phyloP scores from a whole-genome alignment of 2,329 filamentous ascomycete species.

The Pseudocercospora fijiensis region DNA sequence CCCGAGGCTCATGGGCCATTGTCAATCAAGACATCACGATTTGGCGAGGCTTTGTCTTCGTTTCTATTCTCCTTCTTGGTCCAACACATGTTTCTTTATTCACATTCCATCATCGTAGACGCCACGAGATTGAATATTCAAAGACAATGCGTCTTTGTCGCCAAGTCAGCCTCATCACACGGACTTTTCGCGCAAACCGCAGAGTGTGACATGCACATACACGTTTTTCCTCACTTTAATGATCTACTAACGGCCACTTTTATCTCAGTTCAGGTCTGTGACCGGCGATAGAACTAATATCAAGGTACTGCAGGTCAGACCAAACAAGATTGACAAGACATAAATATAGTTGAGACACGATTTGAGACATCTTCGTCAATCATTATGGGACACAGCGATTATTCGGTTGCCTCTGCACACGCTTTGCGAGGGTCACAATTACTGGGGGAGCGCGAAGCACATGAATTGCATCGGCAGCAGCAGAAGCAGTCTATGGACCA shows the following conservation, averaged over 20 bases:
- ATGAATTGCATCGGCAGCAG: conserved; percentile 1
- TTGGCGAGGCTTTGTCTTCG: conserved; percentile 18
- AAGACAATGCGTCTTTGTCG: conserved; percentile 16
- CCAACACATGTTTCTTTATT: conserved; percentile 15
- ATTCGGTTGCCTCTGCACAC: conserved; percentile 7
- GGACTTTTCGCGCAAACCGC: not conserved
- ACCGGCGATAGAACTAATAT: conserved; percentile 15
- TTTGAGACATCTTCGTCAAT: conserved; percentile 8
- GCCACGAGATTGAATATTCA: conserved; percentile 9
- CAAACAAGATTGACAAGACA: conserved; percentile 12
- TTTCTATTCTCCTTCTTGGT: conserved; percentile 23
- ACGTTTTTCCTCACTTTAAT: conserved; percentile 4
- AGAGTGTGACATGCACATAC: not conserved
- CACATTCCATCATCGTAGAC: conserved; percentile 11
- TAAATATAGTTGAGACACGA: conserved; percentile 10
- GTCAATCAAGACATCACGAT: conserved; percentile 10
- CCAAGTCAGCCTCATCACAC: not conserved
- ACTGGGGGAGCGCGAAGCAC: not conserved
- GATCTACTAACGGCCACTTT: not conserved
- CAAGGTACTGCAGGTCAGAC: conserved; percentile 24
- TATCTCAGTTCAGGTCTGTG: conserved; percentile 20
- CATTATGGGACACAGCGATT: conserved; percentile 11
- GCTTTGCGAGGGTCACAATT: conserved; percentile 3
- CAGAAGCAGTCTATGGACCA: conserved; percentile 11
- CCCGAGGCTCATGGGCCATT: conserved; percentile 12